These are phyloP conservation scores for Metschnikowia rubicola DNA, from an alignment of 805 yeast genomes.

Conservation along the genomic window DNA sequence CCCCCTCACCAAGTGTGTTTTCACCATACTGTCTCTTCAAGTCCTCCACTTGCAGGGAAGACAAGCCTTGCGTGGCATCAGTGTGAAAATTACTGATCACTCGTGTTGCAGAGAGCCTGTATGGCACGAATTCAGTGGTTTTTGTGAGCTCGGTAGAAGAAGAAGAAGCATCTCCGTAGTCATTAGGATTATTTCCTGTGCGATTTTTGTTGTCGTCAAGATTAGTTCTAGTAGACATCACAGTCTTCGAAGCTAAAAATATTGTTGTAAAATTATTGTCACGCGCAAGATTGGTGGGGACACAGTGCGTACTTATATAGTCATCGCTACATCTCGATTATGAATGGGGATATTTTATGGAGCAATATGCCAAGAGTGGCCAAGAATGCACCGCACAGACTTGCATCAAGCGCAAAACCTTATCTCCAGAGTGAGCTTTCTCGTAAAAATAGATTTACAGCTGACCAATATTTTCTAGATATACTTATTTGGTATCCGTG, in stretches of 20 bases:
- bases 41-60: constrained; percentile 20
- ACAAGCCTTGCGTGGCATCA: constrained; percentile 47
- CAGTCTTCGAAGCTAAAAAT: background rate
- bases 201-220: background rate
- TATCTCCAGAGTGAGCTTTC: background rate
- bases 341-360: constrained; percentile 9
- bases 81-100: constrained; percentile 41
- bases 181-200: constrained; percentile 2
- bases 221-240: constrained; percentile 1
- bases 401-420: constrained; percentile 1
- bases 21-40: constrained; percentile 43
- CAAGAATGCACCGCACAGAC: constrained; percentile 7
- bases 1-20: constrained; percentile 60
- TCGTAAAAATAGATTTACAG: background rate
- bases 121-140: constrained; percentile 18
- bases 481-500: too few species aligned
- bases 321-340: background rate
- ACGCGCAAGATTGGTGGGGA: background rate
- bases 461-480: background rate
- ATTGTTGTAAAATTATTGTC: background rate
- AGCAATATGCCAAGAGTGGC: constrained; percentile 13
- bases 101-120: constrained; percentile 32
- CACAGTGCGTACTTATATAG: constrained; percentile 2
- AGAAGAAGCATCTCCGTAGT: constrained; percentile 10
- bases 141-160: constrained; percentile 10